Conservation (phyloP, 345 rosid species). For the Lepidium sativum region DNA sequence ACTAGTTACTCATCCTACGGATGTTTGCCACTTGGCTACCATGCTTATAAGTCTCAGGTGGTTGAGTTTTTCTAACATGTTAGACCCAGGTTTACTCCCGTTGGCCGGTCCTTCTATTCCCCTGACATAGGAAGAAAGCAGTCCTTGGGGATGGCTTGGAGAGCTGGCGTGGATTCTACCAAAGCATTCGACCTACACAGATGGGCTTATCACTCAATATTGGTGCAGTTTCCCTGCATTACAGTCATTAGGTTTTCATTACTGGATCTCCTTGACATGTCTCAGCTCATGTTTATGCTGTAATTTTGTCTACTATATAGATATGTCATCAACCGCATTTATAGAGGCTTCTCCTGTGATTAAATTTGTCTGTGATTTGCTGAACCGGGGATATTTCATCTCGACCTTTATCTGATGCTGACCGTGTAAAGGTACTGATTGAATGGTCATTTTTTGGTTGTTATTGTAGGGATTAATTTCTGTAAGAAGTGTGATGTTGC, state of each 20-base stretch:
- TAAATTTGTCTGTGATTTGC: conserved; percentile 58
- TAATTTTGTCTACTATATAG: conserved; percentile 31
- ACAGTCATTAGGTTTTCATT: not conserved
- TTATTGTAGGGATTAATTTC: not conserved
- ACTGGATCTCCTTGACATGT: not conserved
- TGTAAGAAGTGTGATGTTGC: not conserved
- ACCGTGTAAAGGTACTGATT: conserved; percentile 71
- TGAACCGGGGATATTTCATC: conserved; percentile 59
- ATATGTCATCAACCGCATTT: conserved; percentile 96
- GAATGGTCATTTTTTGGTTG: not conserved
- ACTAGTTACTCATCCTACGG: conserved; percentile 13
- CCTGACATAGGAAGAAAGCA: conserved; percentile 79
- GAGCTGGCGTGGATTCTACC: conserved; percentile 98
- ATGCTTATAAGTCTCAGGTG: not conserved
- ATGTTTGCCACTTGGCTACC: not conserved
- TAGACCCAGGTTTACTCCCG: conserved; percentile 62
- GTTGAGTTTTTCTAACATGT: conserved; percentile 3
- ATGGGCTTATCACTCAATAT: conserved; percentile 88
- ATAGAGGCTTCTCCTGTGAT: conserved; percentile 84
- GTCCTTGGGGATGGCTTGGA: conserved; percentile 81
- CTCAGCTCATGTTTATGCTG: not conserved
- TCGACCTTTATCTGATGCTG: conserved; percentile 81
- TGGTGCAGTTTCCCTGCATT: conserved; percentile 33
- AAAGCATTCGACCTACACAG: conserved; percentile 95
- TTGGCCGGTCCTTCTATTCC: conserved; percentile 86